Evolutionary conservation across 371 early-diverging fungal species (phyloP).

Genomic region (Mucor sp.): DNA sequence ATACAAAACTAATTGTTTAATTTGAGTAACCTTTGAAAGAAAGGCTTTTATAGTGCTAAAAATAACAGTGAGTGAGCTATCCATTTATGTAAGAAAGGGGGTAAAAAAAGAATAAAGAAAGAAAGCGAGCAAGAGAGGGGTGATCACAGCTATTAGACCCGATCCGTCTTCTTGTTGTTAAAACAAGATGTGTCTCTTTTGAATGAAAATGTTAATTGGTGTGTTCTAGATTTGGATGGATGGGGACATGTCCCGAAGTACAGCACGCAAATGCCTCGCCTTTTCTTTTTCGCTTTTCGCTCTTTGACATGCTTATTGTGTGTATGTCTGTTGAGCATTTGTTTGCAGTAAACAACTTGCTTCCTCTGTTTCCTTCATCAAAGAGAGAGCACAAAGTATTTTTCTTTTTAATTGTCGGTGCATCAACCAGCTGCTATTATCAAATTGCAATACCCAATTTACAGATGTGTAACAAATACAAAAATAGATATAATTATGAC

Average conservation of each 20-base stretch:
- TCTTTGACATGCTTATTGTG: not conserved
- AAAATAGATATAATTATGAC: conserved; percentile 26
- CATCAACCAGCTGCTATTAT: conserved; percentile 1
- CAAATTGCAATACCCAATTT: conserved; percentile 19
- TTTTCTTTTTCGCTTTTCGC: not conserved
- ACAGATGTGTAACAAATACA: conserved; percentile 24
- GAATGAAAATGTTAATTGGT: not conserved
- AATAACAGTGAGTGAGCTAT: not conserved
- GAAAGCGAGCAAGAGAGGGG: not conserved
- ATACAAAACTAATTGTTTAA: not conserved
- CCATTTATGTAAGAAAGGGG: not conserved
- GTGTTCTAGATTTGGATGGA: not conserved
- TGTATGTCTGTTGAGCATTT: not conserved
- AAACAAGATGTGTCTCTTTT: not conserved
- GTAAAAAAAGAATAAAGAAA: not conserved
- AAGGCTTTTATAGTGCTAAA: not conserved
- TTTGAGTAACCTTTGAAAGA: not conserved
- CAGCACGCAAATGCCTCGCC: not conserved
- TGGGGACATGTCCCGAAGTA: not conserved
- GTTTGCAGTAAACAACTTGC: not conserved
- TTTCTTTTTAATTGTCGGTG: conserved; percentile 8
- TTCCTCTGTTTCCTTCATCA: not conserved
- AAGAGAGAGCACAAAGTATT: not conserved
- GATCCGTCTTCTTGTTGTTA: not conserved
- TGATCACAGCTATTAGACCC: not conserved